Evolutionary conservation across 345 rosid genomes (phyloP), one percentile per base, ranked within the genome.

Genomic region (Melaleuca alternifolia): DNA sequence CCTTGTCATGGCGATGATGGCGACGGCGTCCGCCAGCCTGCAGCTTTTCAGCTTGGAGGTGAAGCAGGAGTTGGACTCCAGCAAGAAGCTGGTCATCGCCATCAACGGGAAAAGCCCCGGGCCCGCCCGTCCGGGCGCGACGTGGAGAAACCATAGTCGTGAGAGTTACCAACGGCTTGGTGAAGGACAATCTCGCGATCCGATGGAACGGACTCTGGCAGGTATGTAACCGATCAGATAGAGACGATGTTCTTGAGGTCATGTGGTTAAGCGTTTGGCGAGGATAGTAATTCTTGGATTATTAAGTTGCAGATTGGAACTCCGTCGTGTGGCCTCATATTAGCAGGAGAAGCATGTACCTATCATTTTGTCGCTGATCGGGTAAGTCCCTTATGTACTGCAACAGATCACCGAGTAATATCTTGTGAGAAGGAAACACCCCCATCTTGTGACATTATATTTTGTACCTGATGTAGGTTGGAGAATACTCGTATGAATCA

Each of bases 141-240:
- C 94, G 93, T 83, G 92, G 94, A 51, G 99, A 96, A 79, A 94
- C 95, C 14, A 53, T 96, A 23, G 56, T 96, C 33, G 97, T 96
- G 16, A 93, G 94, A 82, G 92, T 96, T 61, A 95, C 87, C 62
- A 96, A 96, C 87, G 91, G 91, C 76, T 87, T 96, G 87, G 24
- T 89, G 15, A 94, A 95, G 1, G 96, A 94, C 90, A 95, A 94
- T 51, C 77, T 91, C 3, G 94, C 96, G 10, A 91, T 96, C 57
- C 98, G 94, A 50, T 96, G 98, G 98, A 96, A 96, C 85, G 98
- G 98, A 51, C 94, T 96, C 51, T 90, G 95, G 20, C 98, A 95
- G 94, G 97, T 91, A 84, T 53, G 54, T 10, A 16, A 41, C 16
- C 28, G 53, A 48, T 14, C 26, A n/a, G 3, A 26, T 30, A 24